Base-by-base conservation (phyloP, 495 filamentous ascomycete genomes). In the Neurospora cerealis region DNA sequence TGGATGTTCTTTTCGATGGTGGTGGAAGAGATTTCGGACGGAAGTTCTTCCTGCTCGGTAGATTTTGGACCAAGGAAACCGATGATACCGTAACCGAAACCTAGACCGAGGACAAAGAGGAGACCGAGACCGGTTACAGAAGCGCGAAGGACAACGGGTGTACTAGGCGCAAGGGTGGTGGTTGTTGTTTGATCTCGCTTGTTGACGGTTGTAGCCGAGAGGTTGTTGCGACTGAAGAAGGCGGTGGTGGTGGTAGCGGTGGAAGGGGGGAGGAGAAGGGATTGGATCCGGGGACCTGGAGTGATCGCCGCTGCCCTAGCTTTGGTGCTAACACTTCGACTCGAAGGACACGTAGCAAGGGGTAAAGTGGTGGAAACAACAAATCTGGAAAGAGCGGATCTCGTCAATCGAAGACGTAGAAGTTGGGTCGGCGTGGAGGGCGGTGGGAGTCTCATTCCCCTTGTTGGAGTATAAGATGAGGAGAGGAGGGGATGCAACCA, bases 21-120 rank as follows among this genome's bases (percentile, higher is more conserved):
- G 44, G 24, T 72, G 15, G 15, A 4, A 62, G 42, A 46, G 42
- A 19, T 19, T 46, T 46, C 42, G 44, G 44, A 48, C n/a, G 44
- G 9, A 21, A 28, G 41, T 41, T 62, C 41, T 1, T 62, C 15
- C 15, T 62, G 54, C 15, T 62, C 54, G 54, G 54, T 62, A 28
- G 54, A 34, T 13, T 62, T 34, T 34, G 34, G 71, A 72, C 32
- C 34, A 32, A 69, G 42, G 3, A 72, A 42, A 70, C 39, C n/a
- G 60, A 46, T 42, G 46, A 74, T 66, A 28, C 75, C 75, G 11
- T 77, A 46, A 32, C 77, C 75, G 21, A 77, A 39, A 28, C 75
- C 75, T 38, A 75, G n/a, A 37, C 73, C 62, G 24, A 76, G 72
- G 36, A 72, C 54, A 41, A 71, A 39, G 62, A 75, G n/a, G 37